These are phyloP conservation scores for Cetradonia linearis DNA, from an alignment of 495 filamentous ascomycete species.

Conservation along the genomic window DNA sequence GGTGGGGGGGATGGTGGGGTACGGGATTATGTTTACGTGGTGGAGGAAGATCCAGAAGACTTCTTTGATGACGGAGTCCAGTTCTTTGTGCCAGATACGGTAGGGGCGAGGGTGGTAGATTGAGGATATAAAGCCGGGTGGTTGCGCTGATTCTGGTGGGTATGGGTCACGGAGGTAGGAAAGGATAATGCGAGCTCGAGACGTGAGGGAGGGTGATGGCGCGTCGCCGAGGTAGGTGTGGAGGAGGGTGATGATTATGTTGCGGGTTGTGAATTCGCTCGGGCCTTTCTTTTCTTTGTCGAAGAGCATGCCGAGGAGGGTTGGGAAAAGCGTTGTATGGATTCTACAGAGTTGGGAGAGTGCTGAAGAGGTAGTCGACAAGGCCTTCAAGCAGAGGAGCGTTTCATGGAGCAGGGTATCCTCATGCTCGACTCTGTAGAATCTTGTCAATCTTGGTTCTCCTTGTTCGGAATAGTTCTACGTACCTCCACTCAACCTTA, in stretches of 20 bases:
- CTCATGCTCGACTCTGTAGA: conserved; percentile 81
- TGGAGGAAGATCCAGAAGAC: conserved; percentile 99
- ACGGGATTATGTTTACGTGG: conserved; percentile 74
- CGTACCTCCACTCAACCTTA: conserved; percentile 91
- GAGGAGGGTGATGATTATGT: conserved; percentile 74
- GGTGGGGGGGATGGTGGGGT: conserved; percentile 29
- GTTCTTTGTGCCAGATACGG: conserved; percentile 86
- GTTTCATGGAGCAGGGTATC: conserved; percentile 87
- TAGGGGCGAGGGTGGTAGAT: conserved; percentile 86
- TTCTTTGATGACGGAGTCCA: conserved; percentile 86
- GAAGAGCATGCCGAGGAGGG: conserved; percentile 78
- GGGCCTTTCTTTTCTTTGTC: conserved; percentile 96
- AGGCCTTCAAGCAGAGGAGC: conserved; percentile 84
- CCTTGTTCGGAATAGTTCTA: conserved; percentile 13
- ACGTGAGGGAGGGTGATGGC: conserved; percentile 40
- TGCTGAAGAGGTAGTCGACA: conserved; percentile 82
- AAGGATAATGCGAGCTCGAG: conserved; percentile 59
- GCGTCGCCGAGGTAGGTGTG: conserved; percentile 69
- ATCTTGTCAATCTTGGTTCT: conserved; percentile 19
- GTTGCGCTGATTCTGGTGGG: conserved; percentile 60
- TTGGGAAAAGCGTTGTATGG: conserved; percentile 73
- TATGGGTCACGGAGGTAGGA: conserved; percentile 72
- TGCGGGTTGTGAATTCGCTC: conserved; percentile 86
- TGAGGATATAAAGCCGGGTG: conserved; percentile 74
- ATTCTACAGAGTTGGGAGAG: conserved; percentile 71